A percentile compares a stretch with the other conserved stretches of the same genome.
These are phyloP conservation scores for Amauroascus niger DNA, from an alignment of 2,329 filamentous ascomycete species.

Conservation along the genomic window DNA sequence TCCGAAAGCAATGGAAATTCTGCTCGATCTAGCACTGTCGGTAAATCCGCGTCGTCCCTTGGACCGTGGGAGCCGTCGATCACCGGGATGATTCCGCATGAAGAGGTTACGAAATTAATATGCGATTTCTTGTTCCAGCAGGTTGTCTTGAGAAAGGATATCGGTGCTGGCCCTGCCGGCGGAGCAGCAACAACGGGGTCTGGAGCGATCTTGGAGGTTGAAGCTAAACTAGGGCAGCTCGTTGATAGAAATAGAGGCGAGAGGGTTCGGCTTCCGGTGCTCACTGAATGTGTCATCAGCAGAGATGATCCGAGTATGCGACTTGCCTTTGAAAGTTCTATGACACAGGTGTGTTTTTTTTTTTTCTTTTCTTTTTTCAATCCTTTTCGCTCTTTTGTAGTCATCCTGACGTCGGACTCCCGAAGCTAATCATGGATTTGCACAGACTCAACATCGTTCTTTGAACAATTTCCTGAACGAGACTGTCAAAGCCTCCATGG, in stretches of 20 bases:
- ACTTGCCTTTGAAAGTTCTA: conserved; percentile 70
- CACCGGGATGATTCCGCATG: conserved; percentile 58
- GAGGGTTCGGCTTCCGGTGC: conserved; percentile 57
- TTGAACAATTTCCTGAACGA: conserved; percentile 82
- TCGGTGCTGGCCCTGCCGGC: conserved; percentile 44
- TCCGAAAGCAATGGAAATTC: conserved; percentile 25
- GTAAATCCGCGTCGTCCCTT: conserved; percentile 24
- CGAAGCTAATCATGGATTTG: conserved; percentile 19
- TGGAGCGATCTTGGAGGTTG: conserved; percentile 75
- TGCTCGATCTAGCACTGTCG: conserved; percentile 16
- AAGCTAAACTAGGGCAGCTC: conserved; percentile 82
- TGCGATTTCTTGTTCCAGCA: conserved; percentile 70
- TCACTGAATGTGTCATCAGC: conserved; percentile 60
- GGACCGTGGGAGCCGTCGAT: conserved; percentile 50
- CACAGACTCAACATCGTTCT: conserved; percentile 63
- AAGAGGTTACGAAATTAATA: conserved; percentile 64
- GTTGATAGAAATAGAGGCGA: conserved; percentile 62
- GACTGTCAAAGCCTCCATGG: conserved; percentile 45
- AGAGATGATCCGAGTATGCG: conserved; percentile 44
- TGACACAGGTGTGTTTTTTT: conserved; percentile 62
- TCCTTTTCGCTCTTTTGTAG: not conserved
- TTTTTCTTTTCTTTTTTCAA: too few relatives aligned
- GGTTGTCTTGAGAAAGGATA: conserved; percentile 58
- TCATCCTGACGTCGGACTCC: not conserved
- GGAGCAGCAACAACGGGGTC: conserved; percentile 52